Base-by-base conservation (phyloP, 441 rosid genomes). In the Erodium trifolium region DNA sequence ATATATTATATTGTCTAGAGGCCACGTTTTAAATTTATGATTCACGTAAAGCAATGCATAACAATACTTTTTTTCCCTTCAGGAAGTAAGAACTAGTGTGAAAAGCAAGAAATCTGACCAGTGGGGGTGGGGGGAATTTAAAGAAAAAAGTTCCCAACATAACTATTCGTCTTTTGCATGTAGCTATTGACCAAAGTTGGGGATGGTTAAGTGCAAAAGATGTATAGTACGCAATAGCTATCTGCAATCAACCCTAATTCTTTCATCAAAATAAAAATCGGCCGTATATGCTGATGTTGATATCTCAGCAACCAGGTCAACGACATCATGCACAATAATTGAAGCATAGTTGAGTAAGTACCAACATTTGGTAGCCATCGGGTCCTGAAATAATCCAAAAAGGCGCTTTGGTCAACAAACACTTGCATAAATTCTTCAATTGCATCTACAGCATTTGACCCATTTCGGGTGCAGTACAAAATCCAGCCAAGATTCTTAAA, bases 341-440 rank as follows among this genome's bases (percentile, higher is more conserved):
- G 41, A 66, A 71, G 67, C 69, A 79, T 67, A 62, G 72, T 72
- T 60, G 66, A 64, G 70, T 8, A 71, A 62, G 35, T 67, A 85
- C 86, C 88, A 78, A 82, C 71, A 60, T 10, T 3, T 31, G 82
- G 82, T 72, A 78, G 72, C 86, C 88, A 85, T 73, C 70, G 76
- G 53, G 75, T 78, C 77, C 71, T 82, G 78, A 85, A 85, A 75
- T 81, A 82, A 71, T 80, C 84, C 72, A 85, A 67, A 66, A 85
- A 85, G 60, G 72, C 63, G 69, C 68, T 73, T 68, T 85, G 89
- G 62, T 85, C 87, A 69, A 83, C 83, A 72, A 80, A 85, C 27
- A 83, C 75, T 77, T 83, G 80, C 78, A 80, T 64, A 73, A 85
- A 81, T 70, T 85, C 87, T 78, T 82, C 83, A 66, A 79, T 68